These are phyloP conservation scores for Suhomyces tanzawaensis DNA, from an alignment of 805 yeast genomes.

Conservation along the genomic window DNA sequence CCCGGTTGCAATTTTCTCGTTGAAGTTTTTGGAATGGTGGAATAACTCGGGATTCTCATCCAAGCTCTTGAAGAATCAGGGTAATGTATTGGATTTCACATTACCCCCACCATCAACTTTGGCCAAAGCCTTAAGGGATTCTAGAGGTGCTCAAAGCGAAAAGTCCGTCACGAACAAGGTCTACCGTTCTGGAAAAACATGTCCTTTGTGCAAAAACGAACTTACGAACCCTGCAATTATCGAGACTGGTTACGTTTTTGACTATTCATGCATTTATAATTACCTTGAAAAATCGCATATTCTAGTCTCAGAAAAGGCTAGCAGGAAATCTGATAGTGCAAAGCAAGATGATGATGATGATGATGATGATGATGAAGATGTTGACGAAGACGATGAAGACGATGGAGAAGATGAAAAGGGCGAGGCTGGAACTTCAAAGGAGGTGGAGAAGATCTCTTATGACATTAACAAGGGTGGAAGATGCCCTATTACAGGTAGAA, in stretches of 20 bases:
- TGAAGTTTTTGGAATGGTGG: constrained; percentile 95
- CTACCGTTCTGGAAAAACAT: constrained; percentile 37
- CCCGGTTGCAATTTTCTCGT: constrained; percentile 76
- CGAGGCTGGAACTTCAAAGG: constrained; percentile 1
- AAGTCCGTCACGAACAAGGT: constrained; percentile 9
- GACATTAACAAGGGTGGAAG: constrained; percentile 56
- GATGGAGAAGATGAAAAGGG: constrained; percentile 9
- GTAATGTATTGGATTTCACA: constrained; percentile 44
- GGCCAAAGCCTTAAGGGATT: constrained; percentile 11
- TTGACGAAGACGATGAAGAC: constrained; percentile 10
- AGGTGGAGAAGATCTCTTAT: constrained; percentile 4
- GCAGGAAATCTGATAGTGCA: constrained; percentile 7
- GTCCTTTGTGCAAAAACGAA: constrained; percentile 67
- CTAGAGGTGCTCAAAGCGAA: constrained; percentile 3
- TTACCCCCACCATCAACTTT: constrained; percentile 48
- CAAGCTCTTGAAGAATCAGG: constrained; percentile 49
- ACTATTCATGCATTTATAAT: constrained; percentile 80
- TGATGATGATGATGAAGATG: constrained; percentile 14
- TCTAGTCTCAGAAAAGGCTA: constrained; percentile 21
- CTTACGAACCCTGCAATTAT: constrained; percentile 80
- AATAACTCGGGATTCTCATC: constrained; percentile 68
- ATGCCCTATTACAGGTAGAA: constrained; percentile 81
- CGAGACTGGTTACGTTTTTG: constrained; percentile 89
- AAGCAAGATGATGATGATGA: constrained; percentile 17
- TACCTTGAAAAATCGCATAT: constrained; percentile 51